Conservation (phyloP, 352 stramenopile species). For the Pythium phragmiticola region DNA sequence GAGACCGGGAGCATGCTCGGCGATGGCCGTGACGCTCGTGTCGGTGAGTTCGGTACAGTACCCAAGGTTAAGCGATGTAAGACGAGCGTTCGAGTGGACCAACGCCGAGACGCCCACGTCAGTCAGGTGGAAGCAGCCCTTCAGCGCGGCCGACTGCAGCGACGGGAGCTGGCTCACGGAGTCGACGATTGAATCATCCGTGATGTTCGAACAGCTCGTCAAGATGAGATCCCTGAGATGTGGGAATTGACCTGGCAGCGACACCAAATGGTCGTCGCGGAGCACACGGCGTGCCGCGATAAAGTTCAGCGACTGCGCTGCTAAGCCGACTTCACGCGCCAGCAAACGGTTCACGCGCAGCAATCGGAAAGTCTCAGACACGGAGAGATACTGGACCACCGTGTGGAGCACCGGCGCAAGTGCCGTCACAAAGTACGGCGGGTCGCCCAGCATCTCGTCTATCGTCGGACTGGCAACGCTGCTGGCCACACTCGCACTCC, state of each 20-base stretch:
- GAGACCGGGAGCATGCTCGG: slow-evolving; percentile 34
- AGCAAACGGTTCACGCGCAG: slow-evolving; percentile 47
- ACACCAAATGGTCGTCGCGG: slow-evolving; percentile 42
- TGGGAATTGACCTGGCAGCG: slow-evolving; percentile 47
- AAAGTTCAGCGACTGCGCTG: slow-evolving; percentile 49
- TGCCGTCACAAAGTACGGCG: slow-evolving; percentile 13
- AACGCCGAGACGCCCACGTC: slow-evolving; percentile 29
- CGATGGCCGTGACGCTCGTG: slow-evolving; percentile 48
- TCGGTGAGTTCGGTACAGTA: slow-evolving; percentile 80
- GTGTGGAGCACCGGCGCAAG: slow-evolving; percentile 48
- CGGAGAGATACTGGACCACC: slow-evolving; percentile 41
- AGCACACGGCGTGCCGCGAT: slow-evolving; percentile 50
- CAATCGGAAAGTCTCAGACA: slow-evolving; percentile 55
- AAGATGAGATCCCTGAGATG: slow-evolving; percentile 52
- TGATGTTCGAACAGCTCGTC: slow-evolving; percentile 61
- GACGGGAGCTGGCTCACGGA: slow-evolving; percentile 37
- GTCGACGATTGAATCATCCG: slow-evolving; percentile 40
- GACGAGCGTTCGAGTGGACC: slow-evolving; percentile 28
- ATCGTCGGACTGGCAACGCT: not conserved
- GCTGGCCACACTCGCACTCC: slow-evolving; percentile 7
- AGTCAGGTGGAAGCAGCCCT: slow-evolving; percentile 71
- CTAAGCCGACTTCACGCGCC: slow-evolving; percentile 39
- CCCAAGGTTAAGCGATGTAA: slow-evolving; percentile 69
- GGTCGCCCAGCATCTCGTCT: not conserved
- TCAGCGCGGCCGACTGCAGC: slow-evolving; percentile 48